Evolutionary conservation across 2,329 filamentous ascomycete genomes (phyloP).

Genomic region (Esteya vermicola): DNA sequence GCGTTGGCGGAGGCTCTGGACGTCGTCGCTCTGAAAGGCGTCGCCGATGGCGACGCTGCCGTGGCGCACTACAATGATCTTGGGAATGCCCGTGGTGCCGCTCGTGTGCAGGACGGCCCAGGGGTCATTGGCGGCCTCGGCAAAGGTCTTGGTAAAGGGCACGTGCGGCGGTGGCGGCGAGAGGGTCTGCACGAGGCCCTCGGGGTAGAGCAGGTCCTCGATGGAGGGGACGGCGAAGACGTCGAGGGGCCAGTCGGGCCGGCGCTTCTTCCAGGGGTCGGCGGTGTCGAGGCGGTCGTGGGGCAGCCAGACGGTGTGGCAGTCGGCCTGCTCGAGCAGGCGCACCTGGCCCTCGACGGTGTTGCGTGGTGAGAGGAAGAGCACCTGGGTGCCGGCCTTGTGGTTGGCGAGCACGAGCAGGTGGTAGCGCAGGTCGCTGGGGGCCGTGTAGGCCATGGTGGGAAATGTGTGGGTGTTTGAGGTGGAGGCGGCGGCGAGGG

Average conservation of each 20-base stretch:
- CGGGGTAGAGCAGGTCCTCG: background rate
- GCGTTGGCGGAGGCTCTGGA: too few relatives aligned
- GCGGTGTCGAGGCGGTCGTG: too few relatives aligned
- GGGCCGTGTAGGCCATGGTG: slow-evolving; percentile 30
- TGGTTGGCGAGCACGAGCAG: slow-evolving; percentile 12
- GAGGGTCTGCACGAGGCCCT: background rate
- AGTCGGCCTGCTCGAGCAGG: slow-evolving; percentile 27
- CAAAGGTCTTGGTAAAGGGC: slow-evolving; percentile 14
- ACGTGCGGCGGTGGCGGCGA: background rate
- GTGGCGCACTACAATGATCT: slow-evolving; percentile 24
- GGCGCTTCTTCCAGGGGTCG: too few relatives aligned
- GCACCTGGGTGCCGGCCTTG: slow-evolving; percentile 19
- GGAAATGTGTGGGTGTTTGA: slow-evolving; percentile 12
- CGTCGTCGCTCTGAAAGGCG: background rate
- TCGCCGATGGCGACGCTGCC: slow-evolving; percentile 24
- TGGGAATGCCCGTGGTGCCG: slow-evolving; percentile 30
- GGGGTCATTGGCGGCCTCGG: slow-evolving; percentile 26
- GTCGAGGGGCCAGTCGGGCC: slow-evolving; percentile 8
- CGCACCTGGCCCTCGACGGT: slow-evolving; percentile 27
- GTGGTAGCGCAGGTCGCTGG: slow-evolving; percentile 16
- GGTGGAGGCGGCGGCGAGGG: background rate
- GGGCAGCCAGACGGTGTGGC: slow-evolving; percentile 21
- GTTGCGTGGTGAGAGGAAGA: slow-evolving; percentile 25
- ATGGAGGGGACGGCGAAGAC: slow-evolving; percentile 8
- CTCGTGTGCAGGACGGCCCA: slow-evolving; percentile 28